phyloP scores from a whole-genome alignment of 345 rosid species.

The Hypericum perforatum region DNA sequence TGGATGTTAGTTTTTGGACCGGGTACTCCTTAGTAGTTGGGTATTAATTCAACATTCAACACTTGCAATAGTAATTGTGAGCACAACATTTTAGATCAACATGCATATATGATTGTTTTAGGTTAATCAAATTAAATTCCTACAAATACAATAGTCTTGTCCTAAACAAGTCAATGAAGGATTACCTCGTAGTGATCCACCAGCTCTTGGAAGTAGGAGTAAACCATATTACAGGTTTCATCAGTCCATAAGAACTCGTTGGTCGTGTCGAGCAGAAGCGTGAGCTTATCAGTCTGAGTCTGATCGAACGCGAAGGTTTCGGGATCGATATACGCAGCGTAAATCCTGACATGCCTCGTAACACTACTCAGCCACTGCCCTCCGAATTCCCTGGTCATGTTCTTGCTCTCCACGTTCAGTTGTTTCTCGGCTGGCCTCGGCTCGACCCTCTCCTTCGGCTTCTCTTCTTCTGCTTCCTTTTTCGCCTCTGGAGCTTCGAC shows the following conservation, averaged over 20 bases:
- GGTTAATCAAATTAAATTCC: no score
- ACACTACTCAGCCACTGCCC: conserved; percentile 71
- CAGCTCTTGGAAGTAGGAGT: conserved; percentile 77
- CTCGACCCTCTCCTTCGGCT: conserved; percentile 30
- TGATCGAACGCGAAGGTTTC: conserved; percentile 65
- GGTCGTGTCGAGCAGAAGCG: conserved; percentile 75
- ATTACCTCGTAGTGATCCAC: conserved; percentile 91
- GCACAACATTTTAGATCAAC: background rate
- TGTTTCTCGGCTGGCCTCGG: conserved; percentile 81
- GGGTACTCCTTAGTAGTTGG: no score
- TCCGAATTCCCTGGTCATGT: conserved; percentile 57
- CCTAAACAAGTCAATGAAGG: no score
- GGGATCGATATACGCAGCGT: conserved; percentile 70
- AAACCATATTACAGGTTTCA: conserved; percentile 61
- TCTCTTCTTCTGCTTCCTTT: conserved; percentile 4
- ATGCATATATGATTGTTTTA: no score
- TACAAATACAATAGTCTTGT: no score
- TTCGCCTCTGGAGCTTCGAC: background rate
- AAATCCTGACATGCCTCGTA: conserved; percentile 65
- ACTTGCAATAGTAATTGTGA: background rate
- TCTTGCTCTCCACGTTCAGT: conserved; percentile 65
- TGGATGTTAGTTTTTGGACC: no score
- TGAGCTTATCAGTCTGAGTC: conserved; percentile 77
- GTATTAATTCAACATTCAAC: background rate
- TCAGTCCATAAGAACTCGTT: conserved; percentile 76